These are phyloP conservation scores for Clarireedia sp. DNA, from an alignment of 2,329 filamentous ascomycete genomes.

Conservation along the genomic window DNA sequence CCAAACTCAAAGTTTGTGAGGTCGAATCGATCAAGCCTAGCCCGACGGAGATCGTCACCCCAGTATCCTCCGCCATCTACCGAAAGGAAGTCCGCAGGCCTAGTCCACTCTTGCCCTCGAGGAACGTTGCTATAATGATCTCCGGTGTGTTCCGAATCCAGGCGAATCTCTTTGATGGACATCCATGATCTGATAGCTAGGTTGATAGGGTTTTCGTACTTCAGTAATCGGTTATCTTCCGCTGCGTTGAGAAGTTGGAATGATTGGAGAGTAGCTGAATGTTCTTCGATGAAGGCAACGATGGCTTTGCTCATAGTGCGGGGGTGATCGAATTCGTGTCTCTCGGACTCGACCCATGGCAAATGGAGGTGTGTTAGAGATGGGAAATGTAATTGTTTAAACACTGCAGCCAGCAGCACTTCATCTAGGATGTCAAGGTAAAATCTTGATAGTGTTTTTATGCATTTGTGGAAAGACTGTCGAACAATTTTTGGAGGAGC, in stretches of 20 bases:
- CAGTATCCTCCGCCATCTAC: slow-evolving; percentile 10
- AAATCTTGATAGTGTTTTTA: slow-evolving; percentile 1
- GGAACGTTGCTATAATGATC: slow-evolving; percentile 9
- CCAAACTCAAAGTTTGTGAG: slow-evolving; percentile 7
- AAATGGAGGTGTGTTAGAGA: slow-evolving; percentile 4
- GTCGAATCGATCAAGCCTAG: slow-evolving; percentile 9
- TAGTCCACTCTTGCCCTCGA: slow-evolving; percentile 10
- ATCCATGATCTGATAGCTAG: slow-evolving; percentile 4
- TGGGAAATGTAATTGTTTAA: slow-evolving; percentile 1
- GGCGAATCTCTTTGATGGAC: slow-evolving; percentile 7
- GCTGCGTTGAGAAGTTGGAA: slow-evolving; percentile 11
- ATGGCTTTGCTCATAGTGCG: slow-evolving; percentile 14
- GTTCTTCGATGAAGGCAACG: slow-evolving; percentile 11
- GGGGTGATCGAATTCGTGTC: slow-evolving; percentile 10
- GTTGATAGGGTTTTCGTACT: slow-evolving; percentile 10
- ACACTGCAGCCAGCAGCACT: neutral
- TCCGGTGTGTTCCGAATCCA: slow-evolving; percentile 8
- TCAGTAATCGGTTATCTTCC: slow-evolving; percentile 6
- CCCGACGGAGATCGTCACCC: slow-evolving; percentile 10
- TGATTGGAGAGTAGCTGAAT: slow-evolving; percentile 9
- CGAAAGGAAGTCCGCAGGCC: slow-evolving; percentile 8
- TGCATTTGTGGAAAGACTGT: slow-evolving; percentile 7
- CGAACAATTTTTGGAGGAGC: slow-evolving; percentile 4
- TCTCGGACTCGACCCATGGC: slow-evolving; percentile 8
- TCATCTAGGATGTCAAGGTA: slow-evolving; percentile 9